Evolutionary conservation across 257 asterid species (phyloP).

Genomic region (Solanum sejunctum): DNA sequence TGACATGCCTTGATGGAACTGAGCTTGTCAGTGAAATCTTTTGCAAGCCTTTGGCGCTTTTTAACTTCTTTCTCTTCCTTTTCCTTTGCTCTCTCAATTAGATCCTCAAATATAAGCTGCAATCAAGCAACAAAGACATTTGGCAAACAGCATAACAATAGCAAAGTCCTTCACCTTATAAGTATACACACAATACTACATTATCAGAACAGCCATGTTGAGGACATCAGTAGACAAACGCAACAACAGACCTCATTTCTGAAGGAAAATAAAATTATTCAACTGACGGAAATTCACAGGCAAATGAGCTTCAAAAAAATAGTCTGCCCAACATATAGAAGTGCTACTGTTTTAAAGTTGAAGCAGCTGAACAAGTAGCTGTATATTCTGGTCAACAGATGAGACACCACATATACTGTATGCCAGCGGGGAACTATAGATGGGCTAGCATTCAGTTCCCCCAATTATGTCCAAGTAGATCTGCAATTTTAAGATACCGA

Average conservation of each 20-base stretch:
- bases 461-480: background rate
- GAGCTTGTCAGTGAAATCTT: constrained; percentile 70
- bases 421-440: background rate
- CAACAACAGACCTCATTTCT: background rate
- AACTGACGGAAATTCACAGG: background rate
- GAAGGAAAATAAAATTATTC: background rate
- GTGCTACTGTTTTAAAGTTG: background rate
- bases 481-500: background rate
- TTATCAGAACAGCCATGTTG: background rate
- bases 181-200: background rate
- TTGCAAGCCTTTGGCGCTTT: constrained; percentile 79
- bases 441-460: background rate
- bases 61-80: constrained; percentile 93
- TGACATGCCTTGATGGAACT: constrained; percentile 54
- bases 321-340: background rate
- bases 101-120: constrained; percentile 81
- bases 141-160: background rate
- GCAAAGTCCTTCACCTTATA: background rate
- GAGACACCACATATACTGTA: background rate
- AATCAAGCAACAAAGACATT: constrained; percentile 5
- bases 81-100: constrained; percentile 87
- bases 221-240: background rate
- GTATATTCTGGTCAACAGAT: background rate
- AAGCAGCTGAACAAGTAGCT: background rate
- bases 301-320: background rate